Evolutionary conservation across 768 basidiomycete genomes (phyloP).

Genomic region (Panellus pusillus): DNA sequence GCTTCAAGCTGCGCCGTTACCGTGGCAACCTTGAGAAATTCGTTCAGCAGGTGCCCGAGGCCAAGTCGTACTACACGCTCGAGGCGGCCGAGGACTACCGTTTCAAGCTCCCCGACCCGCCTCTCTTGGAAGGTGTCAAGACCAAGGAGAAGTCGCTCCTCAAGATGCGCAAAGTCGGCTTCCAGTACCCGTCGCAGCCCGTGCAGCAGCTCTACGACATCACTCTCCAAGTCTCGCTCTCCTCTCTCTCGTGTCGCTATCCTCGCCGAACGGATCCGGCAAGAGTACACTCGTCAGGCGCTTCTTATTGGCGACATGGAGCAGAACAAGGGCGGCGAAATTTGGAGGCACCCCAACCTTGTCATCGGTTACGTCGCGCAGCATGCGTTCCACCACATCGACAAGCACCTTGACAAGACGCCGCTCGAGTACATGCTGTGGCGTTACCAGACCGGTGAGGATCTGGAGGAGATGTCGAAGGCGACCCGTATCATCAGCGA

Average conservation of each 20-base stretch:
- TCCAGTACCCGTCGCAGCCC: constrained; percentile 88
- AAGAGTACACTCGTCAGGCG: constrained; percentile 97
- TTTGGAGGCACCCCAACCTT: constrained; percentile 99
- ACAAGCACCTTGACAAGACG: constrained; percentile 97
- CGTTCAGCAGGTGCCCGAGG: constrained; percentile 93
- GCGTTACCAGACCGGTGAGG: constrained; percentile 99
- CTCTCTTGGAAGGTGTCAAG: constrained; percentile 98
- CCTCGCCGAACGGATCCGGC: constrained; percentile 98
- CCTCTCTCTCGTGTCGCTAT: constrained; percentile 97
- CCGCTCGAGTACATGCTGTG: constrained; percentile 99
- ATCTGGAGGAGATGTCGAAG: constrained; percentile 95
- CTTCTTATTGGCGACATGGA: constrained; percentile 96
- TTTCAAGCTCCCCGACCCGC: constrained; percentile 97
- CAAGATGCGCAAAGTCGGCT: constrained; percentile 97
- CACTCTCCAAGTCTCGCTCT: constrained; percentile 94
- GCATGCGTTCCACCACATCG: constrained; percentile 99
- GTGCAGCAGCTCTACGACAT: constrained; percentile 94
- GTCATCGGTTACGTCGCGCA: constrained; percentile 99
- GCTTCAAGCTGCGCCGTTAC: constrained; percentile 96
- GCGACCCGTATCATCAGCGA: constrained; percentile 84
- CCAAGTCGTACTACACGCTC: constrained; percentile 96
- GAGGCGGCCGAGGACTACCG: constrained; percentile 96
- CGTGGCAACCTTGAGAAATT: constrained; percentile 94
- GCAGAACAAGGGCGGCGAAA: constrained; percentile 93
- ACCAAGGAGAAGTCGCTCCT: constrained; percentile 97